Conservation (phyloP, 805 yeast genomes). For the Cyberlindnera subsufficiens region DNA sequence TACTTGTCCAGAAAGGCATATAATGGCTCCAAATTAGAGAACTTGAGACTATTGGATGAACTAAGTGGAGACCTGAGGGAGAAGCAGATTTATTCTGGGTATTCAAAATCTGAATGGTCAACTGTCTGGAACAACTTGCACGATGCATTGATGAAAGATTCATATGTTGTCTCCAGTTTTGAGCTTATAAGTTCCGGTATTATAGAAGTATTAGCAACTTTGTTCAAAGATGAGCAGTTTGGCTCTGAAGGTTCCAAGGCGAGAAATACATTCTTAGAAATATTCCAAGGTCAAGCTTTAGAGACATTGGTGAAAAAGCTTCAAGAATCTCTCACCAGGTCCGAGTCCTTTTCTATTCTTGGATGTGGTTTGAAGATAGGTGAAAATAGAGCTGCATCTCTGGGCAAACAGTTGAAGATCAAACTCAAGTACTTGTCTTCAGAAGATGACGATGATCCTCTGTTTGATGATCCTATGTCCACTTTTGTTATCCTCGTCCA, state of each 20-base stretch:
- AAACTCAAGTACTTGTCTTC: slow-evolving; percentile 39
- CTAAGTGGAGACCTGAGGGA: slow-evolving; percentile 15
- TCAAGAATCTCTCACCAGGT: slow-evolving; percentile 68
- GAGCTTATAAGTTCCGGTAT: slow-evolving; percentile 71
- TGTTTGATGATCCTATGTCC: slow-evolving; percentile 20
- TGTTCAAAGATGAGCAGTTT: slow-evolving; percentile 26
- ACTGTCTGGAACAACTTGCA: slow-evolving; percentile 34
- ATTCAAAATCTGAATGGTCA: slow-evolving; percentile 26
- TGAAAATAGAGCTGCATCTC: slow-evolving; percentile 45
- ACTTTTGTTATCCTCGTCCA: slow-evolving; percentile 37
- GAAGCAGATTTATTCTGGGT: background rate
- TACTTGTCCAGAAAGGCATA: slow-evolving; percentile 23
- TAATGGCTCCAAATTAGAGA: slow-evolving; percentile 21
- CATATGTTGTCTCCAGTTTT: slow-evolving; percentile 53
- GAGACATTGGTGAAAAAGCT: slow-evolving; percentile 47
- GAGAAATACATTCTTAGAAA: slow-evolving; percentile 38
- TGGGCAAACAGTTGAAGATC: slow-evolving; percentile 68
- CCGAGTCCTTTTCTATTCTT: slow-evolving; percentile 64
- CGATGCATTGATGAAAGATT: slow-evolving; percentile 26
- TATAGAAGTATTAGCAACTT: slow-evolving; percentile 34
- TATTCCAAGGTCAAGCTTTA: slow-evolving; percentile 32
- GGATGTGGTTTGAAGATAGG: slow-evolving; percentile 33
- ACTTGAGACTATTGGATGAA: slow-evolving; percentile 25
- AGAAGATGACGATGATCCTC: background rate
- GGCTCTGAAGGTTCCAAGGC: slow-evolving; percentile 29